Conservation (phyloP, 192 early-diverging fungal species). For the Coemansia sp. region DNA sequence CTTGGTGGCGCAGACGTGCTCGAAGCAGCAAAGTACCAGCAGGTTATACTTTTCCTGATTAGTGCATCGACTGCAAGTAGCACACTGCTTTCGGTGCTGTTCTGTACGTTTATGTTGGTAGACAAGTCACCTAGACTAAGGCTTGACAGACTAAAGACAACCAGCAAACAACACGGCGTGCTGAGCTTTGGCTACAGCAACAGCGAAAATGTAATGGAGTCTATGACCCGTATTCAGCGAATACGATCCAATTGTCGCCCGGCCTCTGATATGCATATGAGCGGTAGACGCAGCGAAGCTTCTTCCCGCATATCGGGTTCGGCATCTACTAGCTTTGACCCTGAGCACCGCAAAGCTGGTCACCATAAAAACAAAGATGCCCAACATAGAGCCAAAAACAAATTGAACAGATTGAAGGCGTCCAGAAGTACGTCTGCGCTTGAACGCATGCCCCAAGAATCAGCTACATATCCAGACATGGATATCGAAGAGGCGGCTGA, state of each 20-base stretch:
- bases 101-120: conserved; percentile 39
- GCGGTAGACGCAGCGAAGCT: conserved; percentile 10
- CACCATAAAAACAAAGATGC: not conserved
- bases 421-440: conserved; percentile 30
- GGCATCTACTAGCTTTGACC: not conserved
- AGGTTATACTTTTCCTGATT: conserved; percentile 88
- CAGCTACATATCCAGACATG: not conserved
- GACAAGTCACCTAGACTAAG: conserved; percentile 31
- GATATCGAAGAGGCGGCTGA: conserved; percentile 43
- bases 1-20: conserved; percentile 78
- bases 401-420: not conserved
- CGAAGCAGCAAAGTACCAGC: conserved; percentile 79
- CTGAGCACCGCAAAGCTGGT: not conserved
- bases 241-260: conserved; percentile 40
- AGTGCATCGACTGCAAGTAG: conserved; percentile 69
- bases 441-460: not conserved
- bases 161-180: not conserved
- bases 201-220: not conserved
- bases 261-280: conserved; percentile 32
- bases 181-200: conserved; percentile 3
- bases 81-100: conserved; percentile 51
- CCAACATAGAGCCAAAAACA: not conserved
- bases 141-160: conserved; percentile 20
- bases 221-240: conserved; percentile 21
- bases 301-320: not conserved